Evolutionary conservation across 257 asterid genomes (phyloP).

Genomic region (Solanum ahanhuiri): DNA sequence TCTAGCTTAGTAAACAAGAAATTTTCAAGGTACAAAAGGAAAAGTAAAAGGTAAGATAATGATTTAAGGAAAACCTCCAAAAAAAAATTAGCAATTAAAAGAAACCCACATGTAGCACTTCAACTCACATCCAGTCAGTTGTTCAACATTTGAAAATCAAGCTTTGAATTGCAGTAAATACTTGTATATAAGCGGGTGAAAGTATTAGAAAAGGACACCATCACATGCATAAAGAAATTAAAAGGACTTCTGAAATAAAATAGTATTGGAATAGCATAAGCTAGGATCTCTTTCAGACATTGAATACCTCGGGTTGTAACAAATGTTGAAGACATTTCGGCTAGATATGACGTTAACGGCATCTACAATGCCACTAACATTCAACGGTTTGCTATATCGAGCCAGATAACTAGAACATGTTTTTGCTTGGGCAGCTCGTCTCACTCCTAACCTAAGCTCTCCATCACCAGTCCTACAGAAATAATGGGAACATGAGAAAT

Average conservation of each 20-base stretch:
- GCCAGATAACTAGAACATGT: conserved; percentile 34
- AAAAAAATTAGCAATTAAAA: not conserved
- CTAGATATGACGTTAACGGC: conserved; percentile 56
- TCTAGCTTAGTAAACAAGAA: not conserved
- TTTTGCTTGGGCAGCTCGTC: conserved; percentile 81
- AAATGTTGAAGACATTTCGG: conserved; percentile 43
- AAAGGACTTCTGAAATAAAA: not conserved
- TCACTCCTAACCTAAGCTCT: conserved; percentile 90
- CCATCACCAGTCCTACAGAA: conserved; percentile 87
- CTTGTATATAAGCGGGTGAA: not conserved
- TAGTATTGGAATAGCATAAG: not conserved
- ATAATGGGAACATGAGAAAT: not conserved
- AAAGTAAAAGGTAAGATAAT: not conserved
- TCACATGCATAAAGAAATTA: not conserved
- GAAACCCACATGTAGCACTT: not conserved
- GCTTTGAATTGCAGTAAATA: not conserved
- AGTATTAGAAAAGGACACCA: not conserved
- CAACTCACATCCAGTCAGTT: not conserved
- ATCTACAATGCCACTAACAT: conserved; percentile 48
- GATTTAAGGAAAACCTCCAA: not conserved
- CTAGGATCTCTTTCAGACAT: not conserved
- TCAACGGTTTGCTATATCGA: conserved; percentile 30
- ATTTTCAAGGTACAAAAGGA: not conserved
- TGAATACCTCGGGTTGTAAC: conserved; percentile 86
- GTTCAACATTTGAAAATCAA: not conserved